phyloP scores from a whole-genome alignment of 1,284 basidiomycete species.

The Ganoderma boninense region DNA sequence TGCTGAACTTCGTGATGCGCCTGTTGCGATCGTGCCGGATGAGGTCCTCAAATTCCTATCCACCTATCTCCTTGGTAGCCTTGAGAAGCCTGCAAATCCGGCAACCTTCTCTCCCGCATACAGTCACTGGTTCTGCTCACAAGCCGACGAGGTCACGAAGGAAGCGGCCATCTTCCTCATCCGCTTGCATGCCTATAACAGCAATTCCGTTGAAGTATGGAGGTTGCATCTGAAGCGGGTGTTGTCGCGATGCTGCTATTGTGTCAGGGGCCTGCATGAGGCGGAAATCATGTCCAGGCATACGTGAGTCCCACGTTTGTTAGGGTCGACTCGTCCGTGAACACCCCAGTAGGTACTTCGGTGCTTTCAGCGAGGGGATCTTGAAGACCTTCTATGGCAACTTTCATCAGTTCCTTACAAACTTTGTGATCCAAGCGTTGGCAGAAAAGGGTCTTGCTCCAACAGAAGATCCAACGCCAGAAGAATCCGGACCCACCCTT shows the following conservation, averaged over 20 bases:
- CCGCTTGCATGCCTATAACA: slow-evolving; percentile 81
- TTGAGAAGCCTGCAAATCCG: slow-evolving; percentile 13
- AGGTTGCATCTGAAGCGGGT: slow-evolving; percentile 63
- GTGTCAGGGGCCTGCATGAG: slow-evolving; percentile 70
- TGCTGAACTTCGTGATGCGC: slow-evolving; percentile 59
- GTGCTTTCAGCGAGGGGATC: slow-evolving; percentile 58
- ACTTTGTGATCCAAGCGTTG: slow-evolving; percentile 56
- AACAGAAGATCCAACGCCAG: slow-evolving; percentile 21
- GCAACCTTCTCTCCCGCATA: slow-evolving; percentile 6
- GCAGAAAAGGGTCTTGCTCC: slow-evolving; percentile 44
- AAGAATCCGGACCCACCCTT: slow-evolving; percentile 41
- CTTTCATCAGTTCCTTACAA: slow-evolving; percentile 76
- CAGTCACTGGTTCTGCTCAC: slow-evolving; percentile 77
- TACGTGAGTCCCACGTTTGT: slow-evolving; percentile 59
- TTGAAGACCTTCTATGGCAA: slow-evolving; percentile 67
- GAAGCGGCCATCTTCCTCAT: slow-evolving; percentile 82
- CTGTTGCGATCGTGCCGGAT: slow-evolving; percentile 56
- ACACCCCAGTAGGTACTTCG: slow-evolving; percentile 63
- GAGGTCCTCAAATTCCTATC: slow-evolving; percentile 61
- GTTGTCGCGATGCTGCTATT: slow-evolving; percentile 68
- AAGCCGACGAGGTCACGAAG: slow-evolving; percentile 57
- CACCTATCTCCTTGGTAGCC: slow-evolving; percentile 59
- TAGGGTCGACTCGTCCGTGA: neutral
- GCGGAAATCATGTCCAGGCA: slow-evolving; percentile 67
- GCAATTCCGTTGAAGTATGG: slow-evolving; percentile 68